Conservation (phyloP, 2,329 filamentous ascomycete species). For the Cordyceps javanica region DNA sequence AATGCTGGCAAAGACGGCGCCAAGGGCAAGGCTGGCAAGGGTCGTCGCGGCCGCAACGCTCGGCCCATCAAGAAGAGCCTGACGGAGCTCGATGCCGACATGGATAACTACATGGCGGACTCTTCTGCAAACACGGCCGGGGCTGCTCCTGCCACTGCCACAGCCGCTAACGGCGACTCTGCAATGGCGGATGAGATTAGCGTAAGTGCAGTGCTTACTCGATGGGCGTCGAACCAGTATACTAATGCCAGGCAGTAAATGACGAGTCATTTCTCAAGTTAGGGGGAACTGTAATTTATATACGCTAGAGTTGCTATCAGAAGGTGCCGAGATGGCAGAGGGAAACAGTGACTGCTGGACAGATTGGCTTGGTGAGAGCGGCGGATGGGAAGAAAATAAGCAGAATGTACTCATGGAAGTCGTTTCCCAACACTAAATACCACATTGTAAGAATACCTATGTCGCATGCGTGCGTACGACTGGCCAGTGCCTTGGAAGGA, state of each 20-base stretch:
- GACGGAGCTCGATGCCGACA: slow-evolving; percentile 94
- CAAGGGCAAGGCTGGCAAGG: slow-evolving; percentile 36
- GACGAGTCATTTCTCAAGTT: neutral
- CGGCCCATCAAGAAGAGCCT: slow-evolving; percentile 79
- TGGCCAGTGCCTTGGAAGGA: neutral
- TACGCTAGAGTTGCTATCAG: neutral
- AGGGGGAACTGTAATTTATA: slow-evolving; percentile 10
- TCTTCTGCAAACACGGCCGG: slow-evolving; percentile 37
- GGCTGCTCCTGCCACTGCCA: slow-evolving; percentile 39
- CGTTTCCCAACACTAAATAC: neutral
- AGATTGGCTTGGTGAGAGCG: slow-evolving; percentile 4
- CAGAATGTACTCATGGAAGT: neutral
- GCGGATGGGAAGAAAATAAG: neutral
- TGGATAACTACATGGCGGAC: slow-evolving; percentile 83
- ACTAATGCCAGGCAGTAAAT: slow-evolving; percentile 4
- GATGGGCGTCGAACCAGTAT: neutral
- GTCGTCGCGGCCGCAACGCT: slow-evolving; percentile 49
- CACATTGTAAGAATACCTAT: neutral
- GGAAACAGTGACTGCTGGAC: neutral
- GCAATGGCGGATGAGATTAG: slow-evolving; percentile 63
- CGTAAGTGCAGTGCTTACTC: slow-evolving; percentile 22
- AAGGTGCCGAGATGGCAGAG: slow-evolving; percentile 2
- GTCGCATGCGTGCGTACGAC: neutral
- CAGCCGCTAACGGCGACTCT: slow-evolving; percentile 48
- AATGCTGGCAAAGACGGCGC: slow-evolving; percentile 31